Evolutionary conservation across 2,329 filamentous ascomycete genomes (phyloP).

Genomic region (Pestalotiopsis sp.): DNA sequence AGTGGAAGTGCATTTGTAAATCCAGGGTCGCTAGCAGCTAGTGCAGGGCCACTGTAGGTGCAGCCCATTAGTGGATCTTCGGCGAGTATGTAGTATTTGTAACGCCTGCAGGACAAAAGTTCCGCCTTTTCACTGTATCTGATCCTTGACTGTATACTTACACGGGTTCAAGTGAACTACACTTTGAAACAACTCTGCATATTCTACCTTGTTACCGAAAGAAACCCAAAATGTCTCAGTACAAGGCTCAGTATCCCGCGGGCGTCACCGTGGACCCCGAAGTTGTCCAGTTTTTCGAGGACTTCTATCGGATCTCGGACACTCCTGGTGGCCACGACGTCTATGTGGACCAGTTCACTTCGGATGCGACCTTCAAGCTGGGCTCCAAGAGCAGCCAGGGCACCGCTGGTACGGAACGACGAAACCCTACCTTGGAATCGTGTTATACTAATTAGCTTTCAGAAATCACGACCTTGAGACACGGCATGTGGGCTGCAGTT

Average conservation of each 20-base stretch:
- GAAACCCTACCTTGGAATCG: too few species aligned
- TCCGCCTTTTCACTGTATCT: neutral
- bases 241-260: neutral
- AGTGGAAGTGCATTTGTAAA: too few species aligned
- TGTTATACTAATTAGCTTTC: neutral
- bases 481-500: conserved; percentile 5
- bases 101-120: neutral
- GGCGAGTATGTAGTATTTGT: neutral
- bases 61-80: neutral
- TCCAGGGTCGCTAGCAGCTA: too few species aligned
- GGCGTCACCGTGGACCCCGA: neutral
- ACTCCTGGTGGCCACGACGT: conserved; percentile 6
- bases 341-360: conserved; percentile 9
- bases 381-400: conserved; percentile 4
- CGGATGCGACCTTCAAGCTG: conserved; percentile 7
- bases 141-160: neutral
- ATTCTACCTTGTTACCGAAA: neutral
- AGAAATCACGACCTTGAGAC: conserved; percentile 5
- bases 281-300: conserved; percentile 1
- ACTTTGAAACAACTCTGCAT: neutral
- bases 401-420: neutral
- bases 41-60: too few species aligned
- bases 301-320: conserved; percentile 7
- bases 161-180: neutral
- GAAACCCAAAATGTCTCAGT: neutral